phyloP scores from a whole-genome alignment of 345 rosid species.

The Clarkia xantiana region DNA sequence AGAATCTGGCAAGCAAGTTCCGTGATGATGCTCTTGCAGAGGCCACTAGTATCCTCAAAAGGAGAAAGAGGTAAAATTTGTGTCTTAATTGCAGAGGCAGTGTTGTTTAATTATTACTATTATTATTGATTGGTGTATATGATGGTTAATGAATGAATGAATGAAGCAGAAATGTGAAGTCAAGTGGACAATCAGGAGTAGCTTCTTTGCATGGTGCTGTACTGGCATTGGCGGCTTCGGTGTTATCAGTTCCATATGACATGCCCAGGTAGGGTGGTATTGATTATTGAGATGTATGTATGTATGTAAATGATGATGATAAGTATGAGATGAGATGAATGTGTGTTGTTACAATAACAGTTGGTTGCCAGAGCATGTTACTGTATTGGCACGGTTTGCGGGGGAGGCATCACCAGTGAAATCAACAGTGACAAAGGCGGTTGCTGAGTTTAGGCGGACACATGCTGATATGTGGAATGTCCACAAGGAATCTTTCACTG shows the following conservation, averaged over 20 bases:
- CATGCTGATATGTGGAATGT: conserved; percentile 96
- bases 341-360: conserved; percentile 27
- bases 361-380: conserved; percentile 91
- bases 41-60: conserved; percentile 51
- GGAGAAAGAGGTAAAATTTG: conserved; percentile 38
- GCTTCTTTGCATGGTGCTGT: conserved; percentile 83
- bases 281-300: not conserved
- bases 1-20: conserved; percentile 63
- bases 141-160: too few relatives aligned
- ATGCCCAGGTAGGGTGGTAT: conserved; percentile 62
- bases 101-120: too few relatives aligned
- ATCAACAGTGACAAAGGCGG: conserved; percentile 94
- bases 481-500: conserved; percentile 79
- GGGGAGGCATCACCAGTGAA: conserved; percentile 78
- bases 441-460: conserved; percentile 88
- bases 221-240: conserved; percentile 94
- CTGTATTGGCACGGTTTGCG: conserved; percentile 69
- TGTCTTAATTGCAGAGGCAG: too few relatives aligned
- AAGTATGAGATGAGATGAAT: not conserved
- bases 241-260: conserved; percentile 90
- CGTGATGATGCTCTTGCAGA: conserved; percentile 68
- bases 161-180: conserved; percentile 33
- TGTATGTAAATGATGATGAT: too few relatives aligned
- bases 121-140: too few relatives aligned
- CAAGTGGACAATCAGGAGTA: conserved; percentile 26